phyloP scores from a whole-genome alignment of 768 basidiomycete species.

The Piloderma croceum region DNA sequence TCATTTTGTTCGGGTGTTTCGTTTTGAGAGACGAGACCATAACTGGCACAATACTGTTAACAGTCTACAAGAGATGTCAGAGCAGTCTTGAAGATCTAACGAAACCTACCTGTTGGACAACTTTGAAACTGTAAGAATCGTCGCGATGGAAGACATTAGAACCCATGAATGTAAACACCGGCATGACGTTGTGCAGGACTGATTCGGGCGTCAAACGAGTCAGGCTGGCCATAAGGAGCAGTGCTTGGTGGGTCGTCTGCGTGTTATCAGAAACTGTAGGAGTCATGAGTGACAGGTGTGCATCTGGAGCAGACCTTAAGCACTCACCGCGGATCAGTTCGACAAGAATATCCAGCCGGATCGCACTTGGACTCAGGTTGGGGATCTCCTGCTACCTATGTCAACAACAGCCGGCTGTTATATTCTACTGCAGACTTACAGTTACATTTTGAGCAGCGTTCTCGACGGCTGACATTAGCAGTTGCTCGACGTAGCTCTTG shows the following conservation, averaged over 20 bases:
- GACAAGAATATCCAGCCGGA: slow-evolving; percentile 81
- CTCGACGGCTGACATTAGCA: slow-evolving; percentile 78
- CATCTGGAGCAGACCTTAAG: slow-evolving; percentile 2
- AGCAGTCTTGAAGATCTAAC: neutral
- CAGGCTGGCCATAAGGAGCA: slow-evolving; percentile 80
- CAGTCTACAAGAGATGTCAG: slow-evolving; percentile 50
- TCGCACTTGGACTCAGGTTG: slow-evolving; percentile 46
- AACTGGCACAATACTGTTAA: slow-evolving; percentile 90
- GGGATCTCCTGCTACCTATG: slow-evolving; percentile 41
- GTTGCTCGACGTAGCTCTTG: slow-evolving; percentile 73
- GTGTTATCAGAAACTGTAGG: slow-evolving; percentile 77
- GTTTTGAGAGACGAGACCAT: slow-evolving; percentile 77
- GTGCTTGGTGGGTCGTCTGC: slow-evolving; percentile 89
- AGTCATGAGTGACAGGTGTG: slow-evolving; percentile 1
- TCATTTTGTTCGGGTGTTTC: slow-evolving; percentile 45
- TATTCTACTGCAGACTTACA: slow-evolving; percentile 48
- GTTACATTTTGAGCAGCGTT: slow-evolving; percentile 50
- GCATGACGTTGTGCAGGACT: slow-evolving; percentile 93
- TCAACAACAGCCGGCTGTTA: slow-evolving; percentile 1
- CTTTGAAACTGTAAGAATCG: slow-evolving; percentile 90
- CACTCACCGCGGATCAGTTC: slow-evolving; percentile 74
- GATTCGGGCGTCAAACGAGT: slow-evolving; percentile 84
- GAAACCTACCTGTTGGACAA: slow-evolving; percentile 76
- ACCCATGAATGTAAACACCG: slow-evolving; percentile 99
- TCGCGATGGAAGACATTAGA: slow-evolving; percentile 97